These are phyloP conservation scores for Madurella mycetomatis DNA, from an alignment of 2,329 filamentous ascomycete genomes.

Conservation along the genomic window DNA sequence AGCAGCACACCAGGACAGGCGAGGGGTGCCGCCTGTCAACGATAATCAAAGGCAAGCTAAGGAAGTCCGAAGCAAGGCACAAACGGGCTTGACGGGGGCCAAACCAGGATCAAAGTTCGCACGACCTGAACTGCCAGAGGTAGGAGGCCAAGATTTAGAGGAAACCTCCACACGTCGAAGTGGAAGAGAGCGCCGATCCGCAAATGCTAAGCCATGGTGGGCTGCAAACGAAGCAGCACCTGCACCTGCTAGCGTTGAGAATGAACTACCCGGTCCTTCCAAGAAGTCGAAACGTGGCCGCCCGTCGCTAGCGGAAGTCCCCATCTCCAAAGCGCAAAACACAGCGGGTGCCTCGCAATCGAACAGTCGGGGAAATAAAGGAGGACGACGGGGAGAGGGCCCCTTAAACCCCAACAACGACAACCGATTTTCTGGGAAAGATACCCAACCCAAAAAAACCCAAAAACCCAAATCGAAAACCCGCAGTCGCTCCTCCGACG, in stretches of 20 bases:
- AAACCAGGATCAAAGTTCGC: slow-evolving; percentile 10
- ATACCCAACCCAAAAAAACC: background rate
- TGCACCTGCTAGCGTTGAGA: background rate
- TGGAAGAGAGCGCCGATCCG: slow-evolving; percentile 11
- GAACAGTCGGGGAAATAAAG: slow-evolving; percentile 14
- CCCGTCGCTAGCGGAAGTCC: slow-evolving; percentile 22
- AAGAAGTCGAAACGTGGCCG: slow-evolving; percentile 24
- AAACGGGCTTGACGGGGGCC: slow-evolving; percentile 5
- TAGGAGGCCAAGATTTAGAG: background rate
- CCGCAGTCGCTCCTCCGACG: background rate
- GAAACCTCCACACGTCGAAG: slow-evolving; percentile 11
- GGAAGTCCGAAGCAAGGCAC: background rate
- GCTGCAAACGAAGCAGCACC: slow-evolving; percentile 1
- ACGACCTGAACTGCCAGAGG: background rate
- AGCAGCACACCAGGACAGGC: slow-evolving; percentile 14
- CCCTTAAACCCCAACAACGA: background rate
- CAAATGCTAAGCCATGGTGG: slow-evolving; percentile 12
- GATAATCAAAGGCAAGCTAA: slow-evolving; percentile 6
- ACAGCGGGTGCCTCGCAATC: slow-evolving; percentile 2
- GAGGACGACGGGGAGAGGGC: background rate
- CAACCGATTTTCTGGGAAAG: background rate
- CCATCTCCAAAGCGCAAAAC: slow-evolving; percentile 24
- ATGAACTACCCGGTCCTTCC: background rate
- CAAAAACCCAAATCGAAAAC: background rate
- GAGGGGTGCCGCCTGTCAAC: slow-evolving; percentile 19